phyloP scores from a whole-genome alignment of 2,329 filamentous ascomycete genomes.

The Fusarium penzigii region DNA sequence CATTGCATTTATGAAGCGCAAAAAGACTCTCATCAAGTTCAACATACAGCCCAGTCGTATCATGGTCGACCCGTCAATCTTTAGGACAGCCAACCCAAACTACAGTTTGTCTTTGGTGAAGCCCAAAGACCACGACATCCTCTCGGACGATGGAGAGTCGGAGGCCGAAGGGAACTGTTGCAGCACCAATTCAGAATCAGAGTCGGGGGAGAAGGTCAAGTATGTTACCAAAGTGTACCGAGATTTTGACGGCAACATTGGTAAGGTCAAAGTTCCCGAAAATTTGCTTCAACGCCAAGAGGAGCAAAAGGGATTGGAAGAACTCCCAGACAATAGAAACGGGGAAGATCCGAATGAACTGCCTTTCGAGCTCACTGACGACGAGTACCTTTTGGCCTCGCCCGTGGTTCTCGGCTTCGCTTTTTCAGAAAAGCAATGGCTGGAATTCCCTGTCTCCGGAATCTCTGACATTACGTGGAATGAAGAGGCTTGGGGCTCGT shows the following conservation, averaged over 20 bases:
- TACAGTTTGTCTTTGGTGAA: constrained; percentile 76
- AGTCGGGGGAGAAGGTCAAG: constrained; percentile 43
- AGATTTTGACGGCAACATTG: constrained; percentile 41
- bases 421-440: constrained; percentile 86
- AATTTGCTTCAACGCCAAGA: constrained; percentile 34
- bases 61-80: constrained; percentile 84
- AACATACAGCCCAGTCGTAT: constrained; percentile 84
- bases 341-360: constrained; percentile 7
- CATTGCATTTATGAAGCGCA: constrained; percentile 82
- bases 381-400: constrained; percentile 81
- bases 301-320: constrained; percentile 55
- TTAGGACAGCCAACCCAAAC: constrained; percentile 83
- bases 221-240: constrained; percentile 55
- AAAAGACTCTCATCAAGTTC: constrained; percentile 69
- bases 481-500: constrained; percentile 75
- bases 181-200: constrained; percentile 44
- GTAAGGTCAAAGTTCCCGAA: constrained; percentile 31
- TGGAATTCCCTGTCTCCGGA: constrained; percentile 80
- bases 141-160: constrained; percentile 51
- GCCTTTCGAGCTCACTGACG: constrained; percentile 66
- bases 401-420: constrained; percentile 85
- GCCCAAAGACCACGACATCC: constrained; percentile 66
- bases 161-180: constrained; percentile 40
- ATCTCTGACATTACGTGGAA: constrained; percentile 85
- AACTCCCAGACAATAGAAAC: constrained; percentile 40